phyloP scores from a whole-genome alignment of 805 yeast genomes.

The Wickerhamiella australiensis region DNA sequence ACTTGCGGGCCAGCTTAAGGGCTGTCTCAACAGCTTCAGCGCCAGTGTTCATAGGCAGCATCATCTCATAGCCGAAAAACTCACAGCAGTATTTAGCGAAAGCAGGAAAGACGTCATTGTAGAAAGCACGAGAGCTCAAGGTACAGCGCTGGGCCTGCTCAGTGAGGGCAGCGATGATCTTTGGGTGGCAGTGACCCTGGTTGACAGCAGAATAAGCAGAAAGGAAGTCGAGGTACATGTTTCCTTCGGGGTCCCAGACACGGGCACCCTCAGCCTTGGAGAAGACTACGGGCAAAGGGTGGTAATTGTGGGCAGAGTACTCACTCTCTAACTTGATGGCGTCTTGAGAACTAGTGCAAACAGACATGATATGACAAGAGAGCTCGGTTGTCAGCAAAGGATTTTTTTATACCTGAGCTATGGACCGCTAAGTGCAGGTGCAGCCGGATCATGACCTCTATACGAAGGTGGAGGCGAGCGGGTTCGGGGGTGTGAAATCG shows the following conservation, averaged over 20 bases:
- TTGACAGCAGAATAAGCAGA: constrained; percentile 95
- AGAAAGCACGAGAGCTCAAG: constrained; percentile 82
- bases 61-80: constrained; percentile 81
- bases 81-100: constrained; percentile 83
- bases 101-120: constrained; percentile 74
- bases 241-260: constrained; percentile 98
- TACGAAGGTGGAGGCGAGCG: constrained; percentile 14
- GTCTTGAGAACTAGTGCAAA: constrained; percentile 42
- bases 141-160: constrained; percentile 83
- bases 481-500: background rate
- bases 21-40: constrained; percentile 98
- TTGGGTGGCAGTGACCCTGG: constrained; percentile 97
- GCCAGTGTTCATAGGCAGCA: constrained; percentile 96
- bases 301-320: constrained; percentile 94
- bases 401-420: background rate
- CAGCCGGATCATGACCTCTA: constrained; percentile 10
- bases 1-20: constrained; percentile 84
- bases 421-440: constrained; percentile 15
- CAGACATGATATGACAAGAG: constrained; percentile 5
- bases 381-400: background rate
- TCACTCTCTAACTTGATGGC: constrained; percentile 59
- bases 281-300: constrained; percentile 91
- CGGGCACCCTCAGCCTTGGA: constrained; percentile 78
- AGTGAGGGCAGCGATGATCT: constrained; percentile 67
- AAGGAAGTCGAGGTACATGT: constrained; percentile 79